These are phyloP conservation scores for Mentha longifolia DNA, from an alignment of 257 asterid species.

Conservation along the genomic window DNA sequence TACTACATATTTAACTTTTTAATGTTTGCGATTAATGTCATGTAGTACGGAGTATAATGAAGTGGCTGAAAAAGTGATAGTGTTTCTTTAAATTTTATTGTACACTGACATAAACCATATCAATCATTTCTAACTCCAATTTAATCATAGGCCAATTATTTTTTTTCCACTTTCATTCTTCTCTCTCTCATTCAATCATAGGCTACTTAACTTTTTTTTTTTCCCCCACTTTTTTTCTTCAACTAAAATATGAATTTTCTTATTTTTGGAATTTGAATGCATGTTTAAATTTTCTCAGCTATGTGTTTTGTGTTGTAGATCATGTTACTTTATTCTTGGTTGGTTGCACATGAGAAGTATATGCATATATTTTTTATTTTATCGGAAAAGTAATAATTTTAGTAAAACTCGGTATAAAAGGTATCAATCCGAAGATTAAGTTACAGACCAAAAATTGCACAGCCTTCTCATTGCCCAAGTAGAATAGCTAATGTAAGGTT, in stretches of 20 bases:
- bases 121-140: constrained; percentile 28
- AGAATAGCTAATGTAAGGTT: too few relatives aligned
- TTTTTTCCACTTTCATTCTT: constrained; percentile 9
- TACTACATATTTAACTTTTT: background rate
- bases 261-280: background rate
- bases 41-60: background rate
- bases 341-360: too few relatives aligned
- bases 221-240: background rate
- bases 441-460: too few relatives aligned
- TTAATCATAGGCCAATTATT: constrained; percentile 37
- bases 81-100: constrained; percentile 17
- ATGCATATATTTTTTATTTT: too few relatives aligned
- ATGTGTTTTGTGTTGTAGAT: too few relatives aligned
- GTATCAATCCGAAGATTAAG: too few relatives aligned
- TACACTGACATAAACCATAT: constrained; percentile 20
- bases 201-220: constrained; percentile 1
- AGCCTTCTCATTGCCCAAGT: too few relatives aligned
- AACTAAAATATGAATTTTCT: constrained; percentile 4
- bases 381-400: too few relatives aligned
- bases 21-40: constrained; percentile 7
- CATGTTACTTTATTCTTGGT: too few relatives aligned
- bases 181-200: constrained; percentile 32
- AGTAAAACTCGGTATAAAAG: too few relatives aligned
- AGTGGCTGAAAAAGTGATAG: constrained; percentile 32
- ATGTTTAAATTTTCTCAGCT: too few relatives aligned